phyloP scores from a whole-genome alignment of 257 asterid species.

The Verbena officinalis region DNA sequence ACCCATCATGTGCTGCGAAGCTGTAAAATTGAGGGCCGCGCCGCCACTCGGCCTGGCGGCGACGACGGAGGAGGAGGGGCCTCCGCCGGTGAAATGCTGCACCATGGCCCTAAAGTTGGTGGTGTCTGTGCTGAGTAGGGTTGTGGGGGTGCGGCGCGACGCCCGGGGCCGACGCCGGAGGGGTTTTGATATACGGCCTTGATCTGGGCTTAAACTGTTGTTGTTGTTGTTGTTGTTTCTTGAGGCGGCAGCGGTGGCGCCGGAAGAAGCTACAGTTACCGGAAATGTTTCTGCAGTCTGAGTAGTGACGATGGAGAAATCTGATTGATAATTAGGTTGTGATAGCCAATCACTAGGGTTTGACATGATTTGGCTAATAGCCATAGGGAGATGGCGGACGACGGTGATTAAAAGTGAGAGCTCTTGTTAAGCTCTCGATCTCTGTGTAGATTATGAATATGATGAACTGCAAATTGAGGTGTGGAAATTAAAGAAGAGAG shows the following conservation, averaged over 20 bases:
- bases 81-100: constrained; percentile 54
- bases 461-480: neutral
- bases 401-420: neutral
- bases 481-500: neutral
- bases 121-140: constrained; percentile 61
- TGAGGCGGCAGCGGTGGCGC: constrained; percentile 24
- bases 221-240: constrained; percentile 12
- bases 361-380: constrained; percentile 46
- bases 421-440: neutral
- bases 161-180: constrained; percentile 50
- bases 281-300: constrained; percentile 31
- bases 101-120: constrained; percentile 64
- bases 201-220: constrained; percentile 34
- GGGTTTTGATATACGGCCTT: constrained; percentile 48
- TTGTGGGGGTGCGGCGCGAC: constrained; percentile 55
- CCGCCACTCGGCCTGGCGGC: constrained; percentile 20
- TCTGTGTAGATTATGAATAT: neutral
- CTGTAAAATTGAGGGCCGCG: constrained; percentile 24
- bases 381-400: constrained; percentile 30
- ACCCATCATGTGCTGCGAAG: neutral
- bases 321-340: constrained; percentile 33
- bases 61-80: constrained; percentile 40
- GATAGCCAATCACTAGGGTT: constrained; percentile 39
- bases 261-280: neutral
- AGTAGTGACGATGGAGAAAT: neutral